These are phyloP conservation scores for Hanseniaspora meyeri DNA, from an alignment of 805 yeast species.

Conservation along the genomic window DNA sequence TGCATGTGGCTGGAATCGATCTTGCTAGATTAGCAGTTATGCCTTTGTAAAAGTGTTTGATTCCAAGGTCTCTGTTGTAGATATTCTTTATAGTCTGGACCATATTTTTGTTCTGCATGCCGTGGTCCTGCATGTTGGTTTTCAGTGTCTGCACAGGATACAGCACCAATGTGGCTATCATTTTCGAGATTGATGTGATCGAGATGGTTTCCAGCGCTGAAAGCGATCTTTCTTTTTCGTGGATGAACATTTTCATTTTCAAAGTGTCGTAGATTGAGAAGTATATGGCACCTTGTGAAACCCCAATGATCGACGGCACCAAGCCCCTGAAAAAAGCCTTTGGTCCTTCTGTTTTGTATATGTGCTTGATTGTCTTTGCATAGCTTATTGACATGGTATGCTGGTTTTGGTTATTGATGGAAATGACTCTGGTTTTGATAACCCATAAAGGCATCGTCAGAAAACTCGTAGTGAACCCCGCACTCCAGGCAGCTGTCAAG, in stretches of 20 bases:
- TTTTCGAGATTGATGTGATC: slow-evolving; percentile 58
- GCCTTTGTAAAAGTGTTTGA: slow-evolving; percentile 71
- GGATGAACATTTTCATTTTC: slow-evolving; percentile 33
- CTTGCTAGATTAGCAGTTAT: slow-evolving; percentile 62
- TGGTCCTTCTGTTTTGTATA: slow-evolving; percentile 45
- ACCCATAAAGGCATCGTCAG: slow-evolving; percentile 94
- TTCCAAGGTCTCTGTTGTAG: slow-evolving; percentile 37
- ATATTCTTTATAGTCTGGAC: not conserved
- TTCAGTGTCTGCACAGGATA: slow-evolving; percentile 80
- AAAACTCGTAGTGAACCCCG: slow-evolving; percentile 66
- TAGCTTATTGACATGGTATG: slow-evolving; percentile 7
- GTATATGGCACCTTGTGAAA: slow-evolving; percentile 81
- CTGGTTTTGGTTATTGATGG: slow-evolving; percentile 27
- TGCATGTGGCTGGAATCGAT: slow-evolving; percentile 85
- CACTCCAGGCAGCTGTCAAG: slow-evolving; percentile 44
- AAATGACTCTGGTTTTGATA: slow-evolving; percentile 73
- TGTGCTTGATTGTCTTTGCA: slow-evolving; percentile 27
- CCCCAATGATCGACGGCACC: slow-evolving; percentile 63
- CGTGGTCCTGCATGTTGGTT: slow-evolving; percentile 44
- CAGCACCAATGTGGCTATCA: slow-evolving; percentile 50
- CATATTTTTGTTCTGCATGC: slow-evolving; percentile 2
- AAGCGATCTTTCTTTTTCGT: slow-evolving; percentile 23
- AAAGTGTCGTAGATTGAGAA: slow-evolving; percentile 73
- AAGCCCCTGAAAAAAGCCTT: slow-evolving; percentile 61
- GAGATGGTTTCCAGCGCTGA: slow-evolving; percentile 47